phyloP scores from a whole-genome alignment of 371 early-diverging fungal species.

The Rhizomucor pusillus region DNA sequence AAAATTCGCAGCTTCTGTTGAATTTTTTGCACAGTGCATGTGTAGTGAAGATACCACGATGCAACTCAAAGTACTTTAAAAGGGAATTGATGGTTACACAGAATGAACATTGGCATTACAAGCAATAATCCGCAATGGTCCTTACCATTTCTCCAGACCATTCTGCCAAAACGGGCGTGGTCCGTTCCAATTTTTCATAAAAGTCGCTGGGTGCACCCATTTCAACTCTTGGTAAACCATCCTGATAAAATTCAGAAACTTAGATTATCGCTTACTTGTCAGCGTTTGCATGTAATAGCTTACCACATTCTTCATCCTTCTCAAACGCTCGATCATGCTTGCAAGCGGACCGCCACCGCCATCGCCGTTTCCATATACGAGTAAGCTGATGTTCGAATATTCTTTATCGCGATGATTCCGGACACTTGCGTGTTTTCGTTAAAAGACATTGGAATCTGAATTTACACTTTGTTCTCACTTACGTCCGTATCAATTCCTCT shows the following conservation, averaged over 20 bases:
- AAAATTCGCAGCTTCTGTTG: constrained; percentile 83
- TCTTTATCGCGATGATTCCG: constrained; percentile 44
- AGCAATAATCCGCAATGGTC: neutral
- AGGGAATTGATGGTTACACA: neutral
- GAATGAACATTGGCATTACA: neutral
- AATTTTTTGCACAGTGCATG: constrained; percentile 83
- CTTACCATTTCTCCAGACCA: constrained; percentile 93
- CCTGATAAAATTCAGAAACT: constrained; percentile 33
- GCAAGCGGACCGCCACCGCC: constrained; percentile 94
- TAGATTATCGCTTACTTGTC: constrained; percentile 17
- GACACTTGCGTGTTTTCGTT: constrained; percentile 11
- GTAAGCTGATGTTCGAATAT: constrained; percentile 67
- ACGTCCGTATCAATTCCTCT: constrained; percentile 15
- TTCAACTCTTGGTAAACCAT: constrained; percentile 74
- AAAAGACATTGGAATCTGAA: neutral
- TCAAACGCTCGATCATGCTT: constrained; percentile 84
- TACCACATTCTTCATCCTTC: constrained; percentile 71
- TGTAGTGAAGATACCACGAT: constrained; percentile 96
- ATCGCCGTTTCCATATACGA: constrained; percentile 94
- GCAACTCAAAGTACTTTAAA: constrained; percentile 77
- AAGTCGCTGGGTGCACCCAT: constrained; percentile 79
- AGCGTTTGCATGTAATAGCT: no score
- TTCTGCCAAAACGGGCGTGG: constrained; percentile 66
- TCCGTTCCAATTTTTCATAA: constrained; percentile 70
- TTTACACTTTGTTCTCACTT: constrained; percentile 9